Conservation (phyloP, 768 basidiomycete genomes). For the Pisolithus sp. region DNA sequence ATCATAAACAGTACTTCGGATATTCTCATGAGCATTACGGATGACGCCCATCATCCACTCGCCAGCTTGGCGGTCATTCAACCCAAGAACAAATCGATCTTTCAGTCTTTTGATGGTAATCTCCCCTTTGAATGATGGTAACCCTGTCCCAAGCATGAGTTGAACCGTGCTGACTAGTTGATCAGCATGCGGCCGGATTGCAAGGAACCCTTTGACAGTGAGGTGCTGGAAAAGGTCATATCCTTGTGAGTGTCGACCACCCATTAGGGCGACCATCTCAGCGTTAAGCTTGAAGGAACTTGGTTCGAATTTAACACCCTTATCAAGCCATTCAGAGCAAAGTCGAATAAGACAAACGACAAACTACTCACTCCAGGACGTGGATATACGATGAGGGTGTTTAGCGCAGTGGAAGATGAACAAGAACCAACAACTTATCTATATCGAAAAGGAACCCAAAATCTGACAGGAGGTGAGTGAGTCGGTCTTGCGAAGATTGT, state of each 20-base stretch:
- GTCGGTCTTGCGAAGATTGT: background rate
- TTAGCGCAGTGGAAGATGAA: constrained; percentile 15
- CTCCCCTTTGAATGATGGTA: constrained; percentile 98
- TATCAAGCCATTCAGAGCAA: constrained; percentile 9
- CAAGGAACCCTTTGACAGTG: constrained; percentile 93
- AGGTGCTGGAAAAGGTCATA: constrained; percentile 92
- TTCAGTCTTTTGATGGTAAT: constrained; percentile 79
- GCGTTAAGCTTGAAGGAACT: constrained; percentile 97
- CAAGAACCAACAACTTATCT: constrained; percentile 61
- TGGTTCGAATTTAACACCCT: constrained; percentile 99
- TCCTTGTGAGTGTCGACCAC: constrained; percentile 88
- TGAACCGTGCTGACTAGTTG: constrained; percentile 84
- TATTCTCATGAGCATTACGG: constrained; percentile 91
- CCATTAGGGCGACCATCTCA: constrained; percentile 98
- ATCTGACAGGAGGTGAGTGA: constrained; percentile 42
- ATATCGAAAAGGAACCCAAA: constrained; percentile 98
- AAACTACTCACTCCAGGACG: constrained; percentile 52
- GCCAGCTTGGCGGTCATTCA: constrained; percentile 87
- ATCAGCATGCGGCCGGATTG: constrained; percentile 89
- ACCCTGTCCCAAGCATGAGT: constrained; percentile 90
- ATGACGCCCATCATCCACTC: constrained; percentile 89
- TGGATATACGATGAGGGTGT: constrained; percentile 25
- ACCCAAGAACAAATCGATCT: constrained; percentile 77
- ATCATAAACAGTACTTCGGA: constrained; percentile 89
- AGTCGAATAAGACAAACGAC: background rate